Evolutionary conservation across 1,284 basidiomycete species (phyloP), one percentile per base, ranked within the genome.

Genomic region (Cutaneotrichosporon arboriforme): DNA sequence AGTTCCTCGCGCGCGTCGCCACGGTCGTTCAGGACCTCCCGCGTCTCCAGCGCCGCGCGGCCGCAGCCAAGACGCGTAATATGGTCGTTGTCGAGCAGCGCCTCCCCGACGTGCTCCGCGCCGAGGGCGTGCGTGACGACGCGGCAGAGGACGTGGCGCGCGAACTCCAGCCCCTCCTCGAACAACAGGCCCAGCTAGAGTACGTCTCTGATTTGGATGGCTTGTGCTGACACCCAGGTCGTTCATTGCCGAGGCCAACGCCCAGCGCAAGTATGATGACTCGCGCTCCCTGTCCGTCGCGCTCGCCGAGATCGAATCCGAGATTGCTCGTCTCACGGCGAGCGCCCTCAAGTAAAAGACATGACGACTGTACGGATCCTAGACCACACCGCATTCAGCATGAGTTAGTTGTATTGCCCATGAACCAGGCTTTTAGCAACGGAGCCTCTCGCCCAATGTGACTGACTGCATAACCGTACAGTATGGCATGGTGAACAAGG

Each of bases 101-200:
- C 4, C 51, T 69, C 23, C 52, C 60, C 20, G 62, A 68, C 22
- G 64, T 62, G 38, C 54, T 65, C 10, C 42, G 50, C 8, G 54
- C 58, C 9, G 63, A 61, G 40, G 66, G 59, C 3, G 44, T 55
- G 4, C 48, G 58, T 34, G 59, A 55, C 10, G 54, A 54, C 15
- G 60, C 48, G 22, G 60, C 81, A 1, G 83, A 87, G 60, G 80
- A 84, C 46, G 76, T 87, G 18, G 88, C 88, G 2, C 78, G 81
- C 33, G 76, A 79, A 4, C 76, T 94, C 20, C 90, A 93, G 65
- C 90, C 90, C 3, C 75, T 94, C 17, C 79, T 94, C 9, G 90
- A 94, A 72, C 90, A 94, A 73, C 90, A 94, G 73, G 86, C 87
- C 3, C 78, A 92, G 46, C 77, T 94, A 33, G 90, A 93, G 75